Percentiles rank a stretch among this genome's conserved stretches.
phyloP scores from a whole-genome alignment of 2,329 filamentous ascomycete genomes.

The Pseudocercospora vitis region DNA sequence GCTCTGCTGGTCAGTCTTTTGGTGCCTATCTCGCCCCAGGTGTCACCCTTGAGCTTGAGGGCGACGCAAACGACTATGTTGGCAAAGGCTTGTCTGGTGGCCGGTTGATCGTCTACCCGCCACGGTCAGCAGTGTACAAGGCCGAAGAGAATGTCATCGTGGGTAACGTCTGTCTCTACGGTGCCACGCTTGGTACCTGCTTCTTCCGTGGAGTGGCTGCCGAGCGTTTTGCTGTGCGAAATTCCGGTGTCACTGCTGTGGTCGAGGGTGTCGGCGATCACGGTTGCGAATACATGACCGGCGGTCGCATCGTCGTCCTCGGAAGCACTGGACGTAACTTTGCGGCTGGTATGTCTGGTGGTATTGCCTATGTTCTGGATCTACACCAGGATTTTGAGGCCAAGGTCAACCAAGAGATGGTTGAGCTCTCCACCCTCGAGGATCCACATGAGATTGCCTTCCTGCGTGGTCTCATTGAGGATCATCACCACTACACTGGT shows the following conservation, averaged over 20 bases:
- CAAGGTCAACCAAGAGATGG: slow-evolving; percentile 98
- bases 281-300: slow-evolving; percentile 98
- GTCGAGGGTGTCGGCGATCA: slow-evolving; percentile 96
- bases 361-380: slow-evolving; percentile 93
- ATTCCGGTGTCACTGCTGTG: slow-evolving; percentile 93
- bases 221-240: slow-evolving; percentile 93
- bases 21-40: slow-evolving; percentile 91
- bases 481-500: slow-evolving; percentile 96
- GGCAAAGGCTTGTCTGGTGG: slow-evolving; percentile 94
- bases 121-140: slow-evolving; percentile 86
- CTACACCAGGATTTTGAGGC: slow-evolving; percentile 83
- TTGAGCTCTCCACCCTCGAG: slow-evolving; percentile 79
- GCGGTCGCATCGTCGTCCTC: slow-evolving; percentile 82
- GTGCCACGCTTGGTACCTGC: slow-evolving; percentile 84
- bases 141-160: slow-evolving; percentile 94
- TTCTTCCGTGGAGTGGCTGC: slow-evolving; percentile 97
- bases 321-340: slow-evolving; percentile 94
- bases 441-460: slow-evolving; percentile 88
- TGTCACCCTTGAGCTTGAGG: slow-evolving; percentile 91
- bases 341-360: slow-evolving; percentile 96
- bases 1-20: slow-evolving; percentile 94
- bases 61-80: slow-evolving; percentile 94
- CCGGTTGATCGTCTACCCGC: slow-evolving; percentile 89
- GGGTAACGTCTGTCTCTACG: slow-evolving; percentile 93
- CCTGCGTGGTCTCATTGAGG: slow-evolving; percentile 86